Base-by-base conservation (phyloP, 2,329 filamentous ascomycete species). In the Fusarium pseudonygamai region DNA sequence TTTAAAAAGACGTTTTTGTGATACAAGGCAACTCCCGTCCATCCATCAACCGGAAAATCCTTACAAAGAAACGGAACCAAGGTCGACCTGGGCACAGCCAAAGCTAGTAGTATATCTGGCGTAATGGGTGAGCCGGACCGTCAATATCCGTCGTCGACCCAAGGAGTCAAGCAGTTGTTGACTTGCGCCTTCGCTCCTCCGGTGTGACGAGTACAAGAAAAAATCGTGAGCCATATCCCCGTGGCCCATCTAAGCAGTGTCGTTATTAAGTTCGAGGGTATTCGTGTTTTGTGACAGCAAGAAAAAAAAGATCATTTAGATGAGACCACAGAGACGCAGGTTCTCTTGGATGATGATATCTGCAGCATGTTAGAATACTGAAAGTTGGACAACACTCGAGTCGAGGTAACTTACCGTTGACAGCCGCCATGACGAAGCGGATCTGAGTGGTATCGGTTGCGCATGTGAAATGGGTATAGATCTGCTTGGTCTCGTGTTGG, bases 341-440 rank as follows among this genome's bases (percentile, higher is more conserved):
- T 99, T 99, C 86, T 98, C 96, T 87, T 99, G 96, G 84, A 99
- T 99, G 86, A 99, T 99, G 84, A 99, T 99, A 86, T 99, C 96
- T 97, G 76, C 57, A 30, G 4, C 6, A 20, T 11, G 79, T 92
- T 85, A 91, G 86, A 63, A 37, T 7, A 53, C 20, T 72, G 43
- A 26, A 30, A 28, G 18, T 18, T 30, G 11, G 20, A 3, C 8
- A 30, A 40, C 11, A 39, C 24, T 16, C 34, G 7, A 50, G 55
- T 47, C 9, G 36, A 11, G 14, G 14, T 4, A 52, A 82, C 92
- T 80, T 89, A 97, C 95, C 95, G 86, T 99, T 99, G 81, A 99
- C 96, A 77, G 96, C 96, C 71, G 96, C 95, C 96, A 99, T 99
- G 85, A 99, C 96, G 88, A 99, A 98, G 81, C 96, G 92, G 79